Evolutionary conservation across 805 yeast genomes (phyloP), one percentile per base, ranked within the genome.

Genomic region (Priceomyces castillae): DNA sequence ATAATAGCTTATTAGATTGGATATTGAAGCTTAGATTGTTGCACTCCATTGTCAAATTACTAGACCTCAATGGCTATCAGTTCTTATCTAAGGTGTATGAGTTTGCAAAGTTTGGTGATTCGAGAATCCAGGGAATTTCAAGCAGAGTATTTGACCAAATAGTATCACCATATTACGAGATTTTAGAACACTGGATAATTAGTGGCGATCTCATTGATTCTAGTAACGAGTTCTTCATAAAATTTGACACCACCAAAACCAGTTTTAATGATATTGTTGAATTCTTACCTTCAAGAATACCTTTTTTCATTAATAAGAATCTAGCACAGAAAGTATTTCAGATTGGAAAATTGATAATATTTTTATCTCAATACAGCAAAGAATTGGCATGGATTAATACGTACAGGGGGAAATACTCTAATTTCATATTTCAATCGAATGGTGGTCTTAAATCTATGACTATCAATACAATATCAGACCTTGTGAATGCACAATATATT

Each of bases 291-390:
- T 59, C 58, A 0, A 69, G 64, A 34, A 65, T 74, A 3, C 86
- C 87, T 0, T 78, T 79, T 48, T 57, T 80, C 26, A 50, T 73
- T 7, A 55, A 57, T 2, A 50, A 50, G 4, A 58, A 61, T 11
- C 53, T 71, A 2, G 74, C 81, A 3, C 53, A 62, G 18, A 69
- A 74, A 44, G 73, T 82, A 4, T 80, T 69, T 50, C 81, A 83
- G 40, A 80, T 85, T 15, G 99, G 99, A 0, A 81, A 84, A 48
- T 77, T 86, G 5, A 65, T 83, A 4, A 71, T 78, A 7, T 90
- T 83, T 56, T 64, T 90, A 37, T 77, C 80, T 30, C 68, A 68
- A 20, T 74, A 76, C 35, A 88, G 96, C 61, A 76, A 77, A 26
- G 94, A 87, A 51, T 64, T 79, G 20, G 73, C 73, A 31, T 88